phyloP scores from a whole-genome alignment of 164 flowering plant genomes.

The Saururus chinensis region DNA sequence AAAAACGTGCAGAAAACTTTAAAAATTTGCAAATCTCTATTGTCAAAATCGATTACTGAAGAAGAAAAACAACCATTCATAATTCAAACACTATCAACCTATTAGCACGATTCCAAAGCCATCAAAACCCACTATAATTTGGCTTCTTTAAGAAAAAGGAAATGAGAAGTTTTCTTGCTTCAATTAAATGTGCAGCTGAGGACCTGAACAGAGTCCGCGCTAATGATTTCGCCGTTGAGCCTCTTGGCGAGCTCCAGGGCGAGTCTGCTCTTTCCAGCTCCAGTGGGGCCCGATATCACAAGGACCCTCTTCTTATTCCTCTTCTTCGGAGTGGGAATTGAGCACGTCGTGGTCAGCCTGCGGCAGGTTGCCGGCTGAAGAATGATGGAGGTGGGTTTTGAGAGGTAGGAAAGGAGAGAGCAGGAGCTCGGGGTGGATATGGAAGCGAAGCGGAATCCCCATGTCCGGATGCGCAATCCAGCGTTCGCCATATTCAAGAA shows the following conservation, averaged over 20 bases:
- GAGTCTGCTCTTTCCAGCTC: constrained; percentile 78
- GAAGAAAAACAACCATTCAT: not conserved
- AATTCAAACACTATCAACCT: not conserved
- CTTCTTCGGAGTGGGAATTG: constrained; percentile 8
- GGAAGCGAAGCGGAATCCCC: no score
- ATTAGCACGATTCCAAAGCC: no score
- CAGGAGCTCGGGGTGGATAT: no score
- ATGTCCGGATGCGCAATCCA: no score
- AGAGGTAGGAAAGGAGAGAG: not conserved
- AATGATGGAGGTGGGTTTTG: not conserved
- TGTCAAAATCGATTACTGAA: not conserved
- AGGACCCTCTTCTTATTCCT: constrained; percentile 55
- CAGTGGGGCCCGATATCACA: constrained; percentile 93
- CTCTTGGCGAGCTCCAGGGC: constrained; percentile 84
- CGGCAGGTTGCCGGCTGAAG: not conserved
- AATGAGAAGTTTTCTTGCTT: no score
- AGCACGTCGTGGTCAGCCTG: constrained; percentile 16
- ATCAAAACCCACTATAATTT: no score
- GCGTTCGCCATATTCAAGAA: no score
- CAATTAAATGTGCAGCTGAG: not conserved
- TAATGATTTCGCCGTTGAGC: constrained; percentile 87
- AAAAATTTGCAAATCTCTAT: no score
- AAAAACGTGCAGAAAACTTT: not conserved
- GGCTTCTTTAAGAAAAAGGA: no score
- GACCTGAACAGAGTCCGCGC: constrained; percentile 99